Evolutionary conservation across 2,329 filamentous ascomycete species (phyloP).

Genomic region (Diaporthe sp.): DNA sequence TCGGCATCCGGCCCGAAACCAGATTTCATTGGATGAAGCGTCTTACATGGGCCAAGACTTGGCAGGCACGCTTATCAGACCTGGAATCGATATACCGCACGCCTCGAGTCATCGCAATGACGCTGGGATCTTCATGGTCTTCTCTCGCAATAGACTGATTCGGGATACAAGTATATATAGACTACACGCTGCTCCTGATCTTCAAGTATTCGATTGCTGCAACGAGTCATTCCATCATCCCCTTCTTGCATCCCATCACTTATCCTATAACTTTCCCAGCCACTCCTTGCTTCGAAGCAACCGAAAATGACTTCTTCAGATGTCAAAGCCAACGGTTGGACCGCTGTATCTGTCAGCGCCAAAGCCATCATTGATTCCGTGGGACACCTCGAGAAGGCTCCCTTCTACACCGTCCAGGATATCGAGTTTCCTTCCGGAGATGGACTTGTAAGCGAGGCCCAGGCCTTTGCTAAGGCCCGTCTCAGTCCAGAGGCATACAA

Average conservation of each 20-base stretch:
- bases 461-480: neutral
- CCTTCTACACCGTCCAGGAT: neutral
- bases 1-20: neutral
- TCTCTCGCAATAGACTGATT: neutral
- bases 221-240: neutral
- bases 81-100: too few relatives aligned
- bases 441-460: neutral
- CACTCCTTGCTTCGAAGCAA: neutral
- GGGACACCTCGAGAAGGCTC: neutral
- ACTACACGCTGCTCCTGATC: neutral
- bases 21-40: neutral
- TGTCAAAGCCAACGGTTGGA: neutral
- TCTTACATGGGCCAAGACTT: neutral
- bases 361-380: neutral
- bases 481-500: constrained; percentile 2
- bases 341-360: neutral
- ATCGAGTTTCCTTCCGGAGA: constrained; percentile 4
- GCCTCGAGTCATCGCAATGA: neutral
- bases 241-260: neutral
- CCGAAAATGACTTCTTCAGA: neutral
- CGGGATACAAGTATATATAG: neutral
- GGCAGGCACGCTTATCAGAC: neutral
- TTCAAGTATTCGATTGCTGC: neutral
- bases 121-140: neutral
- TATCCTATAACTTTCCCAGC: neutral